Evolutionary conservation across 1,139 yeast genomes (phyloP), one percentile per base, ranked within the genome.

Genomic region (Blastobotrys petasosporus): DNA sequence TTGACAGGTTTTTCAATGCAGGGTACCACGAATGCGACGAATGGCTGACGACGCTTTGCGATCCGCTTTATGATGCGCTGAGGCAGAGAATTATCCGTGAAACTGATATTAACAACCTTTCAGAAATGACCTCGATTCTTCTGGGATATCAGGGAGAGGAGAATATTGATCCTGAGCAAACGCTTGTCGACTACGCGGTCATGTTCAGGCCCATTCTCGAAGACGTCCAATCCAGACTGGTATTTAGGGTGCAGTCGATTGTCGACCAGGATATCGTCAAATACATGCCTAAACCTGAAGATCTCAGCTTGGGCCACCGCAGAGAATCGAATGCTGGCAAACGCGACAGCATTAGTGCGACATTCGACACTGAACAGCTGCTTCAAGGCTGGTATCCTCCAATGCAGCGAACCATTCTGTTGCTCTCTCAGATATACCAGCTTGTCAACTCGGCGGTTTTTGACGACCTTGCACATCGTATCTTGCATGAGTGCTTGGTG

Each of bases 401-500:
- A 1, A 71, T 90, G 46, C 76, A 79, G 1, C 79, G 77, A 48
- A 82, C 95, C 0, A 68, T 88, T 37, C 75, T 85, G 0, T 67
- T 90, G 12, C 68, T 90, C 32, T 82, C 90, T 20, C 85, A 80
- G 58, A 82, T 90, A 17, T 85, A 87, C 60, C 94, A 86, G 58
- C 70, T 88, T 54, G 76, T 90, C 23, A 81, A 82, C 53, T 56
- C 69, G n/a, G 70, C 77, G 8, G 85, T 88, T 1, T 90, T 90
- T 66, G 95, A 88, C 59, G 95, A 87, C 59, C 66, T 90, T 52
- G 95, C 97, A 0, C 95, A 88, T 61, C 79, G 84, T 46, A 80
- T 87, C 48, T 86, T 90, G 4, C 95, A 86, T 59, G 77, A 84
- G 41, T 83, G 94, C 56, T 75, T 90, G 34, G 62, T 68, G 44